These are phyloP conservation scores for Blastomyces gilchristii DNA, from an alignment of 2,329 filamentous ascomycete species.

Conservation along the genomic window DNA sequence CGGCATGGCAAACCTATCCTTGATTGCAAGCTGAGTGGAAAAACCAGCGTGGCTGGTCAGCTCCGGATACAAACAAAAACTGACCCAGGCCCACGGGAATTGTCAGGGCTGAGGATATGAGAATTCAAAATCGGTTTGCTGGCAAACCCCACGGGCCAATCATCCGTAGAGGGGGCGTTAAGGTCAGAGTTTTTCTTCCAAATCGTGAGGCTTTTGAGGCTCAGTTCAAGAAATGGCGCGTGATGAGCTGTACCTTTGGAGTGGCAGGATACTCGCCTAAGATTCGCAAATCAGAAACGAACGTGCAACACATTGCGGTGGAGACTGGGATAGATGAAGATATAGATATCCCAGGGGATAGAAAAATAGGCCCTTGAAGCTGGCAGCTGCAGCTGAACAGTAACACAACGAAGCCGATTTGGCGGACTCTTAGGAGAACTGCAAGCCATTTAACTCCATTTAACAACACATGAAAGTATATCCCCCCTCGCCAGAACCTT, in stretches of 20 bases:
- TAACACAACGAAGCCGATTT: background rate
- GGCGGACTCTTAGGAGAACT: background rate
- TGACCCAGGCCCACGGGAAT: background rate
- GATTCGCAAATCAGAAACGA: constrained; percentile 7
- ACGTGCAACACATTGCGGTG: background rate
- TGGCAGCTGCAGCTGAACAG: background rate
- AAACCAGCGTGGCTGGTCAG: background rate
- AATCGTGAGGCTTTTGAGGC: background rate
- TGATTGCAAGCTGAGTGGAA: background rate
- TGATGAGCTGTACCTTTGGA: background rate
- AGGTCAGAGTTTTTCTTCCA: background rate
- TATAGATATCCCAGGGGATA: background rate
- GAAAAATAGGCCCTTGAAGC: background rate
- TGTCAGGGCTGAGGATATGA: background rate
- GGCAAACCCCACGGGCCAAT: background rate
- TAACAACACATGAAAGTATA: constrained; percentile 1
- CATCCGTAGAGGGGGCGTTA: background rate
- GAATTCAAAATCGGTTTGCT: background rate
- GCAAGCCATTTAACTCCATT: constrained; percentile 1
- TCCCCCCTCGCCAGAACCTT: background rate
- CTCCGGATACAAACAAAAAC: background rate
- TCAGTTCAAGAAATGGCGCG: background rate
- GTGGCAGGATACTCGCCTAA: constrained; percentile 8
- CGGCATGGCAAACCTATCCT: background rate
- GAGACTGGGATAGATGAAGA: background rate